A percentile compares a stretch with the other conserved stretches of the same genome.
phyloP scores from a whole-genome alignment of 1,284 basidiomycete species.

The Ustilago cynodontis region DNA sequence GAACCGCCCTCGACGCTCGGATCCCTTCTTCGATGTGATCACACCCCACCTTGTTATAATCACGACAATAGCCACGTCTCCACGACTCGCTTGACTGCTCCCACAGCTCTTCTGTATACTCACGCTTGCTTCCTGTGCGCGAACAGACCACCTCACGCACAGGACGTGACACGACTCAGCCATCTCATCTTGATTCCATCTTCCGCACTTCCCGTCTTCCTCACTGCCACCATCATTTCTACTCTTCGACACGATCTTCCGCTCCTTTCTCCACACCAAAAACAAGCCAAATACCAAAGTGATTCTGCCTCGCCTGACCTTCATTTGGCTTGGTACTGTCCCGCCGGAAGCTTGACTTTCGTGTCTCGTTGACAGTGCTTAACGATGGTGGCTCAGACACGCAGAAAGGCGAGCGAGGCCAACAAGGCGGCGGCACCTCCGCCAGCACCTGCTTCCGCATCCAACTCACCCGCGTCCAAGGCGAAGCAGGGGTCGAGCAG shows the following conservation, averaged over 20 bases:
- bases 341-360: background rate
- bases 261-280: too few species aligned
- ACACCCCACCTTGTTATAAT: slow-evolving; percentile 21
- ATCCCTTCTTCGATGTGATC: slow-evolving; percentile 17
- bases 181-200: background rate
- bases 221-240: background rate
- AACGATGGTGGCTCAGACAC: slow-evolving; percentile 26
- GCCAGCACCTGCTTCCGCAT: background rate
- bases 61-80: slow-evolving; percentile 9
- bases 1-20: slow-evolving; percentile 11
- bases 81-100: background rate
- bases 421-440: background rate
- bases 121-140: background rate
- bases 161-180: slow-evolving; percentile 1
- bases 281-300: too few species aligned
- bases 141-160: background rate
- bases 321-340: background rate
- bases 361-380: background rate
- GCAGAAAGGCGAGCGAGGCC: slow-evolving; percentile 18
- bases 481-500: background rate
- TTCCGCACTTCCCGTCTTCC: slow-evolving; percentile 1
- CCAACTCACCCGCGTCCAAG: background rate
- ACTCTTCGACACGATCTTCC: background rate
- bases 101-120: background rate
- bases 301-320: background rate